Conservation (phyloP, 495 filamentous ascomycete genomes). For the Aspergillus indologenus region DNA sequence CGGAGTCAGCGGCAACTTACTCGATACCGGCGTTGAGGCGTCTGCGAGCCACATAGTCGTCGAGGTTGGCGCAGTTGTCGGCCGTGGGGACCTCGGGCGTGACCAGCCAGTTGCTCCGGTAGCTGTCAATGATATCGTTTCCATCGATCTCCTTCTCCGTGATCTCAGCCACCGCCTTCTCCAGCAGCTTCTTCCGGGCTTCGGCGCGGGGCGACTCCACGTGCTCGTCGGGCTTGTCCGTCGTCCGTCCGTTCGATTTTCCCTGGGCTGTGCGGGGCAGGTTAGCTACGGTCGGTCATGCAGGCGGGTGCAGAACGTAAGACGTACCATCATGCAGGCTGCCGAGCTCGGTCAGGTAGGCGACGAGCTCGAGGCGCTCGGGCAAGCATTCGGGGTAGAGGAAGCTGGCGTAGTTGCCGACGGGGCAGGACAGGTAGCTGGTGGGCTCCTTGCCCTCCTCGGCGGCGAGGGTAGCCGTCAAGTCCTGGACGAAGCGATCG, state of each 20-base stretch:
- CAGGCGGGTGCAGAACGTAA: constrained; percentile 1
- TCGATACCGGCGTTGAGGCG: constrained; percentile 13
- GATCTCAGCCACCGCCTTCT: constrained; percentile 14
- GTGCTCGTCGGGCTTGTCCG: constrained; percentile 7
- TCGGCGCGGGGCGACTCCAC: constrained; percentile 11
- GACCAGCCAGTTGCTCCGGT: constrained; percentile 17
- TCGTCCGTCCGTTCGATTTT: constrained; percentile 1
- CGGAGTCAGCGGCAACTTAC: no score
- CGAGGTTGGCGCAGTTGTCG: constrained; percentile 15
- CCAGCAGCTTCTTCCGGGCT: constrained; percentile 11
- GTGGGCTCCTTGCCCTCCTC: constrained; percentile 2
- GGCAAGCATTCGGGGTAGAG: constrained; percentile 37
- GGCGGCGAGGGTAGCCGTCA: constrained; percentile 7
- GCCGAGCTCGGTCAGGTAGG: constrained; percentile 43
- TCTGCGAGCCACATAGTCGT: constrained; percentile 14
- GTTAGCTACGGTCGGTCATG: neutral
- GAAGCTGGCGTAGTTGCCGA: constrained; percentile 18
- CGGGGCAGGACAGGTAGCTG: constrained; percentile 14
- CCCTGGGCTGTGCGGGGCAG: neutral
- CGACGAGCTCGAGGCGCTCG: constrained; percentile 39
- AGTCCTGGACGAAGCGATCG: constrained; percentile 16
- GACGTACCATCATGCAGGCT: constrained; percentile 41
- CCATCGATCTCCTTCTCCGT: constrained; percentile 15
- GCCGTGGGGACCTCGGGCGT: constrained; percentile 11
- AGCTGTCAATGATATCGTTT: constrained; percentile 17